phyloP scores from a whole-genome alignment of 2,329 filamentous ascomycete species.

The Peltaster fructicola region DNA sequence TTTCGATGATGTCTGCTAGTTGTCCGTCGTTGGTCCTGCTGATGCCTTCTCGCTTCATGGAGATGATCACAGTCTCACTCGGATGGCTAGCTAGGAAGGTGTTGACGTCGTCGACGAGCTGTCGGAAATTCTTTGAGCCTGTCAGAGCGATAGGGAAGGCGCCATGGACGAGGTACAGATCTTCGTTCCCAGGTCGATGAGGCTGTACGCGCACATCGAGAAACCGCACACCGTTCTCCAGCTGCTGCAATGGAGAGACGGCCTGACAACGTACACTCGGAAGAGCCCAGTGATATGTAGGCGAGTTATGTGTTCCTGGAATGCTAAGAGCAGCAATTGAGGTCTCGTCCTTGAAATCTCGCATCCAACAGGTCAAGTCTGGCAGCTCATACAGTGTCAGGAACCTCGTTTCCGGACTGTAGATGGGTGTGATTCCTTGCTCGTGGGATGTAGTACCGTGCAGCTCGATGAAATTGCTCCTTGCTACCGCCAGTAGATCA shows the following conservation, averaged over 20 bases:
- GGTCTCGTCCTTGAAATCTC: constrained; percentile 49
- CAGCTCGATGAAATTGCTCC: too few relatives aligned
- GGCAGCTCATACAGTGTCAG: constrained; percentile 53
- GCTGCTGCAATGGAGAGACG: constrained; percentile 56
- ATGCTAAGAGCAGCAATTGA: constrained; percentile 71
- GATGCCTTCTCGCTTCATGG: constrained; percentile 77
- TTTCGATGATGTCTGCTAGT: constrained; percentile 53
- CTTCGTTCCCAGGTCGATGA: constrained; percentile 39
- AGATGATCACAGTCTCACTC: constrained; percentile 68
- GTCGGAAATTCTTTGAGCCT: constrained; percentile 60
- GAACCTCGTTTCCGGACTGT: constrained; percentile 21
- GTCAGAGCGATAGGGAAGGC: constrained; percentile 77
- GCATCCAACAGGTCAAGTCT: constrained; percentile 64
- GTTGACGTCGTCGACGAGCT: constrained; percentile 51
- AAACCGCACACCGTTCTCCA: constrained; percentile 82
- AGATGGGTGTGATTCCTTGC: constrained; percentile 29
- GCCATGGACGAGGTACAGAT: constrained; percentile 70
- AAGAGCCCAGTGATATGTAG: constrained; percentile 66
- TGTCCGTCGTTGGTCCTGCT: constrained; percentile 66
- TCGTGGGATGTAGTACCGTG: too few relatives aligned
- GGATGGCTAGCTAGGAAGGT: constrained; percentile 62
- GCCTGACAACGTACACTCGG: constrained; percentile 90
- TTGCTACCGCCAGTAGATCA: too few relatives aligned
- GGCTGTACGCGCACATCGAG: constrained; percentile 76
- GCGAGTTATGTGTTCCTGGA: constrained; percentile 89